Conservation (phyloP, 148 eudicot species). For the Rhododendron vialii region DNA sequence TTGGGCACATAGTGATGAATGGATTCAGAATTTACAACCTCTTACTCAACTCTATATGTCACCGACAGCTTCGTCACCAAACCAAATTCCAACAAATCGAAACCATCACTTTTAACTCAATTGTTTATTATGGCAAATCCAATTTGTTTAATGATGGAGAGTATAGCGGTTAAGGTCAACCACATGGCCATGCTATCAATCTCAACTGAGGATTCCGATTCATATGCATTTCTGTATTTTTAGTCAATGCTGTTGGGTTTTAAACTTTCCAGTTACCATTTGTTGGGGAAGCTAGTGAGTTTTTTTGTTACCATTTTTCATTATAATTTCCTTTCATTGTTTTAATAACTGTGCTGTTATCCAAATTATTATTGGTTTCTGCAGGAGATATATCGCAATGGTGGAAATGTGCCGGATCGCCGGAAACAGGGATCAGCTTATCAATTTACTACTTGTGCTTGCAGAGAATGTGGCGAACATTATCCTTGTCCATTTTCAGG, state of each 20-base stretch:
- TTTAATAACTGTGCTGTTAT: neutral
- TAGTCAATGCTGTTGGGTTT: neutral
- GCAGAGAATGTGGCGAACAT: slow-evolving; percentile 83
- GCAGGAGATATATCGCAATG: slow-evolving; percentile 89
- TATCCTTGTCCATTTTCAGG: slow-evolving; percentile 83
- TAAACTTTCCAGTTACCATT: neutral
- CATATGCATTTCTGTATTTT: neutral
- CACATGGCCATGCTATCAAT: neutral
- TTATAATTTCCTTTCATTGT: neutral
- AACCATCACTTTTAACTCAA: neutral
- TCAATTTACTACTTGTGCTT: slow-evolving; percentile 63
- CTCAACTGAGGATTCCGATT: neutral
- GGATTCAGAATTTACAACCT: neutral
- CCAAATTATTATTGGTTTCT: neutral
- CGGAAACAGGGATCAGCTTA: slow-evolving; percentile 75
- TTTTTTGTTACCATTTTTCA: neutral
- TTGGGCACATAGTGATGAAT: neutral
- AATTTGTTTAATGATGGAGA: neutral
- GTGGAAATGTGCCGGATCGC: slow-evolving; percentile 87
- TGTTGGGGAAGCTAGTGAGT: neutral
- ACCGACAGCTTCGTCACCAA: neutral
- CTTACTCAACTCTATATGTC: neutral
- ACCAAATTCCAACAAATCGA: neutral
- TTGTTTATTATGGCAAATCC: neutral
- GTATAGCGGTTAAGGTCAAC: neutral